Conservation (phyloP, 768 basidiomycete genomes). For the Panus rudis region DNA sequence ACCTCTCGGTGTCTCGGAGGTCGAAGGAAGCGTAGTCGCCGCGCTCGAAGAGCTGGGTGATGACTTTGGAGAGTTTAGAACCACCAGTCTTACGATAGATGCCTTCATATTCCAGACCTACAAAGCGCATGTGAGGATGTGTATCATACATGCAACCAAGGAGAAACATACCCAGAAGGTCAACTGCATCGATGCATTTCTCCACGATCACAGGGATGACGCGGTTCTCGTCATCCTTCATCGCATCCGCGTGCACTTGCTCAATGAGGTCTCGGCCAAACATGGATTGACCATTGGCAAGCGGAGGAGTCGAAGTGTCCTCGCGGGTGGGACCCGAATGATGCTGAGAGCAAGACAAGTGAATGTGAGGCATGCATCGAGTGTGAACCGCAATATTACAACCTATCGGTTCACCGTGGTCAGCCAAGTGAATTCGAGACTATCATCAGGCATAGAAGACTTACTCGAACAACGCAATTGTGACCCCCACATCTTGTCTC, state of each 20-base stretch:
- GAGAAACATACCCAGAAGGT: conserved; percentile 58
- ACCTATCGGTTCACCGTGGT: conserved; percentile 32
- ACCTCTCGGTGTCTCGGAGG: conserved; percentile 75
- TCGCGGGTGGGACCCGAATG: background rate
- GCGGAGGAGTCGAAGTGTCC: conserved; percentile 1
- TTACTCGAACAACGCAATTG: conserved; percentile 83
- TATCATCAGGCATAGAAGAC: conserved; percentile 26
- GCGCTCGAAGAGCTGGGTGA: conserved; percentile 91
- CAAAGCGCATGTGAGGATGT: background rate
- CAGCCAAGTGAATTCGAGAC: background rate
- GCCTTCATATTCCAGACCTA: conserved; percentile 93
- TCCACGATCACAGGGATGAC: conserved; percentile 84
- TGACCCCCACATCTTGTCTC: conserved; percentile 99
- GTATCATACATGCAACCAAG: background rate
- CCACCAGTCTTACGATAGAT: conserved; percentile 98
- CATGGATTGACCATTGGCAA: conserved; percentile 54
- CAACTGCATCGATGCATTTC: conserved; percentile 95
- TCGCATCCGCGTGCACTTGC: conserved; percentile 66
- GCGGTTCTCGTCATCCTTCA: conserved; percentile 46
- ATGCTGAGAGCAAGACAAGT: conserved; percentile 55
- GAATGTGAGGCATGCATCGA: conserved; percentile 70
- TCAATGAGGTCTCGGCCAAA: conserved; percentile 87
- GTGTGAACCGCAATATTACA: conserved; percentile 86
- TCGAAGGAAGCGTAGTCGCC: conserved; percentile 89
- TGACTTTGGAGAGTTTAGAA: conserved; percentile 82